Conservation (phyloP, 441 rosid species). For the Corymbia calophylla region DNA sequence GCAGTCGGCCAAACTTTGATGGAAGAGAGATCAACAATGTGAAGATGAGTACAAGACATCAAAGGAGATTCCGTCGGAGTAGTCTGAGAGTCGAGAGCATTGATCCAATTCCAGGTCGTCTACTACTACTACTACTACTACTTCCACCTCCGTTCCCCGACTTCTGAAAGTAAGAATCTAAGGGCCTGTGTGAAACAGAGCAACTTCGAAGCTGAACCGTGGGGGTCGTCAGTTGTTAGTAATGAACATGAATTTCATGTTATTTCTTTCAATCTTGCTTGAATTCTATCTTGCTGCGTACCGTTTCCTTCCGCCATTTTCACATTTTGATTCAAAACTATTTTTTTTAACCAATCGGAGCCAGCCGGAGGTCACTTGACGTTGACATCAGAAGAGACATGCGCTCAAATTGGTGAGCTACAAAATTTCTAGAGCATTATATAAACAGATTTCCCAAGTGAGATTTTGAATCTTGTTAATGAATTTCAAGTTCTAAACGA, state of each 20-base stretch:
- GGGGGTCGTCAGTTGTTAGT: background rate
- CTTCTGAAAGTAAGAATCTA: background rate
- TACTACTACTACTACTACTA: rapidly evolving
- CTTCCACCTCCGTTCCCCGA: background rate
- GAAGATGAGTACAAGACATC: background rate
- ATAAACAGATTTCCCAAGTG: background rate
- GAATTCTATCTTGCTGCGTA: background rate
- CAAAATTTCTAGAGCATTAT: background rate
- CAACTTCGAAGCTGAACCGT: background rate
- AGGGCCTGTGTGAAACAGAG: background rate
- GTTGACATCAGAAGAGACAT: background rate
- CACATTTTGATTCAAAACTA: background rate
- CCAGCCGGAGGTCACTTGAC: background rate
- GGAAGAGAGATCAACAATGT: background rate
- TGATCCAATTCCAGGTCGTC: background rate
- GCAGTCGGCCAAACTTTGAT: background rate
- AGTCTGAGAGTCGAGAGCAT: background rate
- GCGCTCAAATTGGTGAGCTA: background rate
- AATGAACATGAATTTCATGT: background rate
- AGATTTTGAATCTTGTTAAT: background rate
- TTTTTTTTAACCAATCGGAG: background rate
- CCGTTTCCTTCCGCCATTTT: background rate
- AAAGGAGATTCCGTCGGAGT: background rate
- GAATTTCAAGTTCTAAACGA: background rate
- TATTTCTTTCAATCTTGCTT: background rate